These are phyloP conservation scores for Syzygium grande DNA, from an alignment of 345 rosid genomes.

Conservation along the genomic window DNA sequence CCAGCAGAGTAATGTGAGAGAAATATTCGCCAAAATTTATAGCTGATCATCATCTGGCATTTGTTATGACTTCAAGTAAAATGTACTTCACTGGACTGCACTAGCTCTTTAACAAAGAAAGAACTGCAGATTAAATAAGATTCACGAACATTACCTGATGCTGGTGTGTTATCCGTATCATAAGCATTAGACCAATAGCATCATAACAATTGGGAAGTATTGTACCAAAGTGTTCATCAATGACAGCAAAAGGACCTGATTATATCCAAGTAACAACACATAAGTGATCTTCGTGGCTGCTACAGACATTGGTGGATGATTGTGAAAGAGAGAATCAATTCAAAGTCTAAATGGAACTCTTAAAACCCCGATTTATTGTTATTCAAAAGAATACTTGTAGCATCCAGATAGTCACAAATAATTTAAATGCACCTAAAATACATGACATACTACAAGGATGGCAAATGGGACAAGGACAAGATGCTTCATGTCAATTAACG, in stretches of 20 bases:
- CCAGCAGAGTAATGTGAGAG: background rate
- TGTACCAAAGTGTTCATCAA: conserved; percentile 85
- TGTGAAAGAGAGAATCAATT: background rate
- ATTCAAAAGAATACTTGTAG: background rate
- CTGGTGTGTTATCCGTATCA: conserved; percentile 93
- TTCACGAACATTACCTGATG: conserved; percentile 60
- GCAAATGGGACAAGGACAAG: background rate
- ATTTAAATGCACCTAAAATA: background rate
- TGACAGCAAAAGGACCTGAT: conserved; percentile 94
- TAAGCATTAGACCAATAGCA: conserved; percentile 96
- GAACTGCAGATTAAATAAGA: background rate
- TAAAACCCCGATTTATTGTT: background rate
- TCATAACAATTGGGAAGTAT: conserved; percentile 86
- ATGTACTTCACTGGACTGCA: background rate
- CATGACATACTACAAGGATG: background rate
- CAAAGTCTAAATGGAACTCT: background rate
- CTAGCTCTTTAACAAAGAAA: background rate
- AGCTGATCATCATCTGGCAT: background rate
- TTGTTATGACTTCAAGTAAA: background rate
- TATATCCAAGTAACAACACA: background rate
- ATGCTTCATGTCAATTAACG: background rate
- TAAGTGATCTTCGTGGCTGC: background rate
- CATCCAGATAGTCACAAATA: background rate
- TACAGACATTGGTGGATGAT: background rate
- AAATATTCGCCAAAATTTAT: background rate